These are phyloP conservation scores for Tuber calosporum DNA, from an alignment of 495 filamentous ascomycete genomes.

Conservation along the genomic window DNA sequence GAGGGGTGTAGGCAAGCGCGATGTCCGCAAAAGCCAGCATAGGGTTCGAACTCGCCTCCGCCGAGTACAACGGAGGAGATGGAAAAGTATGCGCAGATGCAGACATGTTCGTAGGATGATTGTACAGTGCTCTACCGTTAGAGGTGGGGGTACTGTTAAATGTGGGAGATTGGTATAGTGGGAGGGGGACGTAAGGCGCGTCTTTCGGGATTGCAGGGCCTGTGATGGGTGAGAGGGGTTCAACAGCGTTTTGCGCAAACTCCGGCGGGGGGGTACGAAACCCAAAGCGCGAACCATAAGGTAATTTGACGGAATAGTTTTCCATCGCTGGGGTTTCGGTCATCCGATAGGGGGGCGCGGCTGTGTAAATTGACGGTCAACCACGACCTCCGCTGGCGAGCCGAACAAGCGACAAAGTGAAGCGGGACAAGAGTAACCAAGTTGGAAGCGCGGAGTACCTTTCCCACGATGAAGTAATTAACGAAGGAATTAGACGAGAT, in stretches of 20 bases:
- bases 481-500: constrained; percentile 11
- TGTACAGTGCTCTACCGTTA: neutral
- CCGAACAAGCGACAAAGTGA: constrained; percentile 4
- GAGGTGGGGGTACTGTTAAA: neutral
- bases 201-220: constrained; percentile 16
- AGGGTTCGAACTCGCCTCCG: constrained; percentile 17
- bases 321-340: constrained; percentile 34
- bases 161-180: constrained; percentile 15
- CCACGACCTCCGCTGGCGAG: constrained; percentile 31
- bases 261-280: constrained; percentile 40
- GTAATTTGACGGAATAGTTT: constrained; percentile 18
- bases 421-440: constrained; percentile 8
- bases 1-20: constrained; percentile 29
- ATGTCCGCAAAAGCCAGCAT: constrained; percentile 34
- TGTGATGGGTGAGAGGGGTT: constrained; percentile 34
- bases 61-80: neutral
- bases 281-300: constrained; percentile 36
- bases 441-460: neutral
- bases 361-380: constrained; percentile 20
- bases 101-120: neutral
- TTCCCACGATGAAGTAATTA: constrained; percentile 3
- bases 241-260: constrained; percentile 37
- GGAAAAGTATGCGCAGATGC: constrained; percentile 1
- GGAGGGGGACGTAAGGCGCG: constrained; percentile 12
- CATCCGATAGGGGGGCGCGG: constrained; percentile 34